phyloP scores from a whole-genome alignment of 306 rosid genomes.

The Inga leiocalycina region DNA sequence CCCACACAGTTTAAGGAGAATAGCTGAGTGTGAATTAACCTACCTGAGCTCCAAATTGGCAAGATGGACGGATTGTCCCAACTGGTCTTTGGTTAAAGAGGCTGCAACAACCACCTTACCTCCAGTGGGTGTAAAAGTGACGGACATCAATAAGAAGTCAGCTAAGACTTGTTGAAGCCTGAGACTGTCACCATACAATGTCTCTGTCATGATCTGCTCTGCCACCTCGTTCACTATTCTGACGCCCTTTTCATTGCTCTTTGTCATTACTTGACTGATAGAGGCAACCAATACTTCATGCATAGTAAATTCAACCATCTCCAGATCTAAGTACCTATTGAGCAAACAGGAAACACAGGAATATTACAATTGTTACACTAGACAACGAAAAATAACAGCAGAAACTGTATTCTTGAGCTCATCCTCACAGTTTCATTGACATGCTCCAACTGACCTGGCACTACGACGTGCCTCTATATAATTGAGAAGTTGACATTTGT shows the following conservation, averaged over 20 bases:
- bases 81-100: slow-evolving; percentile 69
- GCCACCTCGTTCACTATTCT: slow-evolving; percentile 64
- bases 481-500: not conserved
- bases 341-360: slow-evolving; percentile 22
- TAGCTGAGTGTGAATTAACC: not conserved
- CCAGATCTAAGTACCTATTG: slow-evolving; percentile 78
- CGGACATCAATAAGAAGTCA: slow-evolving; percentile 71
- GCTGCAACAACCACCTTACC: slow-evolving; percentile 67
- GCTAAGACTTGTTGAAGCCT: slow-evolving; percentile 94
- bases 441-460: not conserved
- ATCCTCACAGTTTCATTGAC: not conserved
- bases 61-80: slow-evolving; percentile 85
- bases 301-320: slow-evolving; percentile 91
- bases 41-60: slow-evolving; percentile 88
- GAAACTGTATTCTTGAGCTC: not conserved
- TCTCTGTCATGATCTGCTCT: slow-evolving; percentile 59
- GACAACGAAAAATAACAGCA: not conserved
- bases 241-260: slow-evolving; percentile 62
- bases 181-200: slow-evolving; percentile 77
- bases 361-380: not conserved
- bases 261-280: slow-evolving; percentile 76
- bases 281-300: slow-evolving; percentile 75
- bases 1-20: not conserved
- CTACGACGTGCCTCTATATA: not conserved
- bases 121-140: slow-evolving; percentile 62